Base-by-base conservation (phyloP, 805 yeast genomes). In the Yamadazyma takamatsuzukensis region DNA sequence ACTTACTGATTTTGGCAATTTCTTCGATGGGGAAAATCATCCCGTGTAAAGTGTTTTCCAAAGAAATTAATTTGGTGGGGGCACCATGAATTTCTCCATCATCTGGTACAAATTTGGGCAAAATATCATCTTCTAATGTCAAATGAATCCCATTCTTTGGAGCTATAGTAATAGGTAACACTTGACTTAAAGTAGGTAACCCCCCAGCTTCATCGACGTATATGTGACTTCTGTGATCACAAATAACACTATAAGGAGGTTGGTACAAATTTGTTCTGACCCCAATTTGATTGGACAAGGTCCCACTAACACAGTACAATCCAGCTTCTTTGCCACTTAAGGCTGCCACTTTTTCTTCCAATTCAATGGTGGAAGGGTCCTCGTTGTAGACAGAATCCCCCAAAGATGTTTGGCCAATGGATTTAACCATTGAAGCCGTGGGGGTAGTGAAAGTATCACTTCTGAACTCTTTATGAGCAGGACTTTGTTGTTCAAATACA, bases 371-470 rank as follows among this genome's bases (percentile, higher is more conserved):
- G 43, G 80, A 77, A 14, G 59, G 59, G 54, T 89, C 97, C 54
- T 89, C 96, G 42, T 76, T 70, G 61, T 86, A 86, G n/a, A 89
- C 96, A 7, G 90, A 74, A 51, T 89, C 97, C 27, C 97, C 97
- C 29, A 75, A 68, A 2, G 89, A 61, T 18, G 84, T 74, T 5
- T 53, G 45, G 19, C 37, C 32, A 28, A 87, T 78, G 36, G 72
- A 68, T n/a, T 47, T 39, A 13, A 83, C 53, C 90, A 88, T 86
- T 25, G 74, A 66, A 21, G 65, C 63, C 0, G 95, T 77, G 15
- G 97, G 97, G 9, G 84, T 83, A 3, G 96, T 88, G 71, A 87
- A 86, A 1, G 97, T 89, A 56, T 89, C 97, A 48, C 90, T 60
- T 27, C 70, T 52, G 44, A 64, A 65, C 37, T 65, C 71, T 39